These are phyloP conservation scores for Apiospora aurea DNA, from an alignment of 2,329 filamentous ascomycete genomes.

Conservation along the genomic window DNA sequence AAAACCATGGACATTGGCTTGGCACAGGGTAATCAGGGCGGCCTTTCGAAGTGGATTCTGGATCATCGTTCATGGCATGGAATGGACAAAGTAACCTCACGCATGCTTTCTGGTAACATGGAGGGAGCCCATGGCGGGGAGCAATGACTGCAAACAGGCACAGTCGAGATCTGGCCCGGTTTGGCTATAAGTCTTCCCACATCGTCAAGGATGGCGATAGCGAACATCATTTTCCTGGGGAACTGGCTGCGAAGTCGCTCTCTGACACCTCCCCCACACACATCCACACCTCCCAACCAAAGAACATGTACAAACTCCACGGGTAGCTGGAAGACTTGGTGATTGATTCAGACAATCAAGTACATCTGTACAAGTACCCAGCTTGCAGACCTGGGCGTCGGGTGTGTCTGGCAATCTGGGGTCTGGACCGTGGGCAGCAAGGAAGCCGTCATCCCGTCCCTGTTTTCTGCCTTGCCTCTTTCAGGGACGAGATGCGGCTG, in stretches of 20 bases:
- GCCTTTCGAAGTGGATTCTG: not conserved
- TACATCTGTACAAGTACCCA: not conserved
- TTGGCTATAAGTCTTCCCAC: not conserved
- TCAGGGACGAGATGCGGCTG: conserved; percentile 20
- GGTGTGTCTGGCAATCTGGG: conserved; percentile 6
- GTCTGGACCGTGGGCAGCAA: conserved; percentile 7
- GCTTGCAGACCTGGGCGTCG: not conserved
- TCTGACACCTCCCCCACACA: not conserved
- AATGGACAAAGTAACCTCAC: not conserved
- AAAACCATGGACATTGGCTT: not conserved
- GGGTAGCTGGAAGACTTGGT: no score
- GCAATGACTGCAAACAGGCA: not conserved
- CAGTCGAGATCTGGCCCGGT: not conserved
- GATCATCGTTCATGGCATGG: not conserved
- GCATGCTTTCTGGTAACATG: not conserved
- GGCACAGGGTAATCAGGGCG: not conserved
- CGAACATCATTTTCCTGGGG: not conserved
- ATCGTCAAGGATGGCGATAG: not conserved
- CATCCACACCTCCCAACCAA: not conserved
- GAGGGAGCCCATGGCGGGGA: conserved; percentile 7
- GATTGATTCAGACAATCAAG: no score
- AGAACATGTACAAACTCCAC: not conserved
- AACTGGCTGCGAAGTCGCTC: conserved; percentile 4
- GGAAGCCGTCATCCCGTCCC: conserved; percentile 2
- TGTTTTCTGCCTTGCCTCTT: conserved; percentile 20